These are phyloP conservation scores for Pseudocercospora fuligena DNA, from an alignment of 2,329 filamentous ascomycete species.

Conservation along the genomic window DNA sequence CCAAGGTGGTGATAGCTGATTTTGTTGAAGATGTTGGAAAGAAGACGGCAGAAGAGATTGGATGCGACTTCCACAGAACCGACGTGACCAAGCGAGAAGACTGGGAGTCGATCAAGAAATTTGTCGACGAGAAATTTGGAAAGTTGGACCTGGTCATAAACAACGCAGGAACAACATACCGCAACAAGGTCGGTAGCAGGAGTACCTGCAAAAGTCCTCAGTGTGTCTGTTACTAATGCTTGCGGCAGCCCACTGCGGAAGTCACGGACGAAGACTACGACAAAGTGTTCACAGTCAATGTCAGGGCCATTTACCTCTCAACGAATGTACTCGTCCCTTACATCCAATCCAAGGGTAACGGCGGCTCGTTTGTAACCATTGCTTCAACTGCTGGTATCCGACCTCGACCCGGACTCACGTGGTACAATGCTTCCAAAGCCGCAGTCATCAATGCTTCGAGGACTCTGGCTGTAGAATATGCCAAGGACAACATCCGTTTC, in stretches of 20 bases:
- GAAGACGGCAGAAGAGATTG: slow-evolving; percentile 55
- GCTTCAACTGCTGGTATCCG: slow-evolving; percentile 67
- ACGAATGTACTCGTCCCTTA: slow-evolving; percentile 65
- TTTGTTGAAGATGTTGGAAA: slow-evolving; percentile 60
- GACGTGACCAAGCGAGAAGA: slow-evolving; percentile 60
- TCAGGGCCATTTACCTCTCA: slow-evolving; percentile 68
- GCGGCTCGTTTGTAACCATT: slow-evolving; percentile 68
- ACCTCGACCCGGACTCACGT: slow-evolving; percentile 67
- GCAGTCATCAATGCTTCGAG: slow-evolving; percentile 66
- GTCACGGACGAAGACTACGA: slow-evolving; percentile 72
- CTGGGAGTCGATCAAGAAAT: slow-evolving; percentile 58
- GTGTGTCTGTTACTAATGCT: not conserved
- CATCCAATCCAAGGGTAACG: slow-evolving; percentile 61
- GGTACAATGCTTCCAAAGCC: slow-evolving; percentile 73
- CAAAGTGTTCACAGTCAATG: slow-evolving; percentile 69
- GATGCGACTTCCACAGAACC: slow-evolving; percentile 52
- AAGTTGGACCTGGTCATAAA: slow-evolving; percentile 65
- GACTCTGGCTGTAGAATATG: slow-evolving; percentile 74
- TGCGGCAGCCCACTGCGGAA: slow-evolving; percentile 57
- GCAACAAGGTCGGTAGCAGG: slow-evolving; percentile 54
- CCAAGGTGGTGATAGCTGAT: slow-evolving; percentile 66
- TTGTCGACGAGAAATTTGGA: slow-evolving; percentile 54
- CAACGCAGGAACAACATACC: slow-evolving; percentile 64
- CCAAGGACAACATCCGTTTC: slow-evolving; percentile 71
- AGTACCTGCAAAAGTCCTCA: not conserved